These are phyloP conservation scores for Prunus dulcis DNA, from an alignment of 306 rosid species.

Conservation along the genomic window DNA sequence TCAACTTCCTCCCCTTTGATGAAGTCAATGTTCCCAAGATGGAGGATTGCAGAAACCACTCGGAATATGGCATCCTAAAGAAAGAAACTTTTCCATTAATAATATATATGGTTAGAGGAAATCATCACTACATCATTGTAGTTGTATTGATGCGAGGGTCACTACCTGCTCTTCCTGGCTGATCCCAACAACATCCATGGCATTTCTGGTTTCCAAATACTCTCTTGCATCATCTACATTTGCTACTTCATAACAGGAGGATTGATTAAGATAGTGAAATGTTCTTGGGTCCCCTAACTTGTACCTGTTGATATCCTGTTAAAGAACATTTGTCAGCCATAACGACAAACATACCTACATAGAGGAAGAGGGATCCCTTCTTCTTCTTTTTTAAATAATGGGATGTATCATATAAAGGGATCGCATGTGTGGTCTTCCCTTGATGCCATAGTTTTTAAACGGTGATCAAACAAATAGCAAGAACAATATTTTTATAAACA, in stretches of 20 bases:
- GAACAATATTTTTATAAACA: too few species aligned
- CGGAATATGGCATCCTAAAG: conserved; percentile 79
- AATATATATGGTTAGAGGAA: conserved; percentile 5
- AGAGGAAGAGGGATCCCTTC: too few species aligned
- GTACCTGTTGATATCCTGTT: conserved; percentile 65
- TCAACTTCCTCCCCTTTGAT: conserved; percentile 71
- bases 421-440: too few species aligned
- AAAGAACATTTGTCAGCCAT: conserved; percentile 20
- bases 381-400: too few species aligned
- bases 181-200: conserved; percentile 91
- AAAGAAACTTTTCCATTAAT: conserved; percentile 25
- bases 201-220: conserved; percentile 80
- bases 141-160: conserved; percentile 11
- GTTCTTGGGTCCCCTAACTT: conserved; percentile 71
- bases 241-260: conserved; percentile 69
- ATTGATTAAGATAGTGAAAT: conserved; percentile 78
- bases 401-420: too few species aligned
- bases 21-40: conserved; percentile 77
- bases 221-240: conserved; percentile 86
- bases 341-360: neutral
- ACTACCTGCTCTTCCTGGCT: conserved; percentile 79
- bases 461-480: too few species aligned
- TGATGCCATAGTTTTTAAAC: too few species aligned
- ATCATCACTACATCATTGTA: conserved; percentile 6
- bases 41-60: conserved; percentile 80